phyloP scores from a whole-genome alignment of 2,329 filamentous ascomycete genomes.

The Monosporascus sp. region DNA sequence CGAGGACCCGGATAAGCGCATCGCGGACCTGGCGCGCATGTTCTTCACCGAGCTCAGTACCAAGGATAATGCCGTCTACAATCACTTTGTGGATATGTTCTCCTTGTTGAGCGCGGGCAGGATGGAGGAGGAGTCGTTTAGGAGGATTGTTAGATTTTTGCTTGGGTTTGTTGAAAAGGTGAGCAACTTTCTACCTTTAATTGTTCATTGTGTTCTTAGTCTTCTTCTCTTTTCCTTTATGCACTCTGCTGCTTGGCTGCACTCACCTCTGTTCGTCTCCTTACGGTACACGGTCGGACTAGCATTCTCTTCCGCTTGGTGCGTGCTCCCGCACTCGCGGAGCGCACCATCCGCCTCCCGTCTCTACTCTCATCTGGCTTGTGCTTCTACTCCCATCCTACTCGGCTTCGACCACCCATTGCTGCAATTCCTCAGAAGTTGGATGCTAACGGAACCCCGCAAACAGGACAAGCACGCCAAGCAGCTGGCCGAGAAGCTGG shows the following conservation, averaged over 20 bases:
- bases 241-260: no score
- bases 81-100: constrained; percentile 99
- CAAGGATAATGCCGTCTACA: constrained; percentile 98
- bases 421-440: no score
- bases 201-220: no score
- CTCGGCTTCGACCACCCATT: no score
- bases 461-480: constrained; percentile 90
- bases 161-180: constrained; percentile 95
- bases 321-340: no score
- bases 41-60: constrained; percentile 97
- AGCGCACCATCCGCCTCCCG: no score
- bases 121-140: constrained; percentile 81
- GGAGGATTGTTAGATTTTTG: constrained; percentile 84
- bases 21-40: constrained; percentile 91
- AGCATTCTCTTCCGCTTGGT: background rate
- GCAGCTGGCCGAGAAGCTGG: constrained; percentile 87
- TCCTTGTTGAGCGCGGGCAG: constrained; percentile 80
- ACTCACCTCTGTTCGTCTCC: background rate
- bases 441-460: background rate
- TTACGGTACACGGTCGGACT: background rate
- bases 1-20: constrained; percentile 91
- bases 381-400: constrained; percentile 5
- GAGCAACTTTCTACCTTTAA: no score
- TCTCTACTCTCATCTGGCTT: background rate
- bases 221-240: background rate